Evolutionary conservation across 2,329 filamentous ascomycete species (phyloP).

Genomic region (Cordyceps javanica): DNA sequence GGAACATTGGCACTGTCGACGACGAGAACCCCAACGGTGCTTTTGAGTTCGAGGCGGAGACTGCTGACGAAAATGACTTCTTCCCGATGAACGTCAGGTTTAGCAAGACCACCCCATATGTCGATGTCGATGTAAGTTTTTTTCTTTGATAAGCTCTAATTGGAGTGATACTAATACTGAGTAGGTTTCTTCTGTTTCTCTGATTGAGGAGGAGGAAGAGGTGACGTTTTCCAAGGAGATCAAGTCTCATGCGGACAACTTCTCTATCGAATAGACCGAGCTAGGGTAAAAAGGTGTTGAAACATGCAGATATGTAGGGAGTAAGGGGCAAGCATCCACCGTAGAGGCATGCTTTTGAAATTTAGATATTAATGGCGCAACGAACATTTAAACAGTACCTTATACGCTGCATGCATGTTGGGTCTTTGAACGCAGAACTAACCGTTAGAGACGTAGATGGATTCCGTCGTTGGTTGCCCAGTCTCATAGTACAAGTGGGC

Average conservation of each 20-base stretch:
- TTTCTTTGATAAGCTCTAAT: not conserved
- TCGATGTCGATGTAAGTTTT: conserved; percentile 83
- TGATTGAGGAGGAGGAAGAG: conserved; percentile 70
- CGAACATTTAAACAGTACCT: conserved; percentile 5
- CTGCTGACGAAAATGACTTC: conserved; percentile 85
- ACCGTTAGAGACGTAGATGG: not conserved
- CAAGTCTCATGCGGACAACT: conserved; percentile 69
- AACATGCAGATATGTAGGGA: conserved; percentile 6
- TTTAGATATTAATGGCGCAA: conserved; percentile 17
- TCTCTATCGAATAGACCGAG: conserved; percentile 61
- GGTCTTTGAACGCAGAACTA: not conserved
- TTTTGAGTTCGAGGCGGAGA: conserved; percentile 92
- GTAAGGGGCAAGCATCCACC: not conserved
- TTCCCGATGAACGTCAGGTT: conserved; percentile 96
- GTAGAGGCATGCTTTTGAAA: conserved; percentile 11
- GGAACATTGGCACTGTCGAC: conserved; percentile 83
- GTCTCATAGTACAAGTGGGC: not conserved
- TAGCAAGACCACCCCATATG: conserved; percentile 75
- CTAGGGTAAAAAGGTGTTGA: not conserved
- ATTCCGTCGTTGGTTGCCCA: not conserved
- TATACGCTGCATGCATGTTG: not conserved
- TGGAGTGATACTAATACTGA: conserved; percentile 19
- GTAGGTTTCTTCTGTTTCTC: conserved; percentile 59
- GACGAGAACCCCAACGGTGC: conserved; percentile 76
- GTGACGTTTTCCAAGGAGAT: conserved; percentile 79